phyloP scores from a whole-genome alignment of 148 eudicot species.

The Chenopodium quinoa region DNA sequence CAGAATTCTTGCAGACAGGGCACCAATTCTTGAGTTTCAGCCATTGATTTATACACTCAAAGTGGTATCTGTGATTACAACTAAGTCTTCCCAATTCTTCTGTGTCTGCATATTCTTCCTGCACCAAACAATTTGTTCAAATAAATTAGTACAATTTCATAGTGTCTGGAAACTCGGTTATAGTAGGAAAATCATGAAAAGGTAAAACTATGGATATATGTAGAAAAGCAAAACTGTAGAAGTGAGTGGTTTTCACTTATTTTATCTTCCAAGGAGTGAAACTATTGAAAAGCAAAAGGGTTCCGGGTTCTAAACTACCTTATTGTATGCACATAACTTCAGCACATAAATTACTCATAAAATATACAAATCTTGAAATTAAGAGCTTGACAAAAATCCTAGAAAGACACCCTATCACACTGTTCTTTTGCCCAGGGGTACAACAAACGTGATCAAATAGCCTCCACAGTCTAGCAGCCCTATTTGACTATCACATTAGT shows the following conservation, averaged over 20 bases:
- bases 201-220: too few relatives aligned
- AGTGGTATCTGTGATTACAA: conserved; percentile 73
- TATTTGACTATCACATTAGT: background rate
- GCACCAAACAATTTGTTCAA: conserved; percentile 23
- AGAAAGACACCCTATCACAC: background rate
- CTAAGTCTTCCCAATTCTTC: conserved; percentile 66
- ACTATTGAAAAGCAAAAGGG: background rate
- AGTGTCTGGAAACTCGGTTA: too few relatives aligned
- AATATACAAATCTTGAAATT: too few relatives aligned
- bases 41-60: conserved; percentile 67
- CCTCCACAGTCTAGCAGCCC: background rate
- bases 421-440: background rate
- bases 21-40: conserved; percentile 91
- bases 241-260: too few relatives aligned
- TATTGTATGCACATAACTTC: background rate
- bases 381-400: background rate
- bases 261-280: too few relatives aligned
- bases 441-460: background rate
- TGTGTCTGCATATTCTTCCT: conserved; percentile 78
- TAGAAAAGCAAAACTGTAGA: too few relatives aligned
- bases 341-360: background rate
- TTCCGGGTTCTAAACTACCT: background rate
- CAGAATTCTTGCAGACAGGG: conserved; percentile 87
- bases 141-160: background rate
- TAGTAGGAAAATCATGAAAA: too few relatives aligned